A percentile compares a stretch with the other conserved stretches of the same genome.
These are phyloP conservation scores for Scedosporium apiospermum DNA, from an alignment of 2,329 filamentous ascomycete species.

Conservation along the genomic window DNA sequence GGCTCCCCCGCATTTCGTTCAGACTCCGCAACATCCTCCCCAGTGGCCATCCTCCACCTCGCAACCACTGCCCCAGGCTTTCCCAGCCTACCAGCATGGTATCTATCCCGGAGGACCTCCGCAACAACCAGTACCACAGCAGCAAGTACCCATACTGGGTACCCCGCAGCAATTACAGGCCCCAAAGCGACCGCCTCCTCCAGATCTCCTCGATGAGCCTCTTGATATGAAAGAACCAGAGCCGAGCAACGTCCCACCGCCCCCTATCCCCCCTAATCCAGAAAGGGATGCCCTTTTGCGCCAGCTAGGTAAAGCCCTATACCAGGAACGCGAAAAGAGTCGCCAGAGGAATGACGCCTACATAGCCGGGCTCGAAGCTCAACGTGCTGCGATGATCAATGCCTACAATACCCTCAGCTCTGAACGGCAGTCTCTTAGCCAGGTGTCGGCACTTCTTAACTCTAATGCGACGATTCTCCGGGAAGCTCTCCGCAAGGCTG, in stretches of 20 bases:
- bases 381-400: conserved; percentile 65
- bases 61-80: not conserved
- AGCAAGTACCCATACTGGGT: not conserved
- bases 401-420: conserved; percentile 61
- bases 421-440: conserved; percentile 62
- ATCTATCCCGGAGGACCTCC: not conserved
- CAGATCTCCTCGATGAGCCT: conserved; percentile 49
- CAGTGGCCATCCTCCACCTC: not conserved
- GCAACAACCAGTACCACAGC: not conserved
- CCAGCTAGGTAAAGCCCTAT: conserved; percentile 63
- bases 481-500: conserved; percentile 68
- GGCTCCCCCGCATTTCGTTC: not conserved
- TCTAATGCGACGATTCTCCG: conserved; percentile 73
- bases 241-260: conserved; percentile 49
- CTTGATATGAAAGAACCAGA: conserved; percentile 40
- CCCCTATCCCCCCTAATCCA: conserved; percentile 88
- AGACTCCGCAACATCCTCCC: not conserved
- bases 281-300: conserved; percentile 83
- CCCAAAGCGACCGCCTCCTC: conserved; percentile 29
- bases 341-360: conserved; percentile 65
- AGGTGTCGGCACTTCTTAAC: conserved; percentile 60
- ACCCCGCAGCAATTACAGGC: conserved; percentile 9
- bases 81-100: not conserved
- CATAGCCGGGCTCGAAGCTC: conserved; percentile 65
- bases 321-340: conserved; percentile 58